Conservation (phyloP, 768 basidiomycete genomes). For the Trametes villosa region DNA sequence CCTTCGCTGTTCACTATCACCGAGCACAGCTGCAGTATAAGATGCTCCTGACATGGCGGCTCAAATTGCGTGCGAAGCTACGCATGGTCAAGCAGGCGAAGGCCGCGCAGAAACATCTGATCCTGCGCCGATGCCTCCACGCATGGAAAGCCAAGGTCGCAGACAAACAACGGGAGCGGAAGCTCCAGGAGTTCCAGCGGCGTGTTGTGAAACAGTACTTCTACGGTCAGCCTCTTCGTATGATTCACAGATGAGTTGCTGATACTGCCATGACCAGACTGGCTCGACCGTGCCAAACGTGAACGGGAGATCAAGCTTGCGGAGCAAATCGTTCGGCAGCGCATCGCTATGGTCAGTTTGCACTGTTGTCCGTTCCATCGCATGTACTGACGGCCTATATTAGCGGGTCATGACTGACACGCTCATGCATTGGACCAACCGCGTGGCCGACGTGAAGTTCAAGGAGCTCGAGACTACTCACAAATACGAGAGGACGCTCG, state of each 20-base stretch:
- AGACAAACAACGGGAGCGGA: conserved; percentile 48
- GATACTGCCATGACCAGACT: conserved; percentile 43
- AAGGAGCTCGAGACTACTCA: conserved; percentile 70
- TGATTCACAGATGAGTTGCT: neutral
- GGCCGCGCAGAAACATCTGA: conserved; percentile 54
- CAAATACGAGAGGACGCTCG: conserved; percentile 42
- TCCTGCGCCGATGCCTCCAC: conserved; percentile 51
- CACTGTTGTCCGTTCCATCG: neutral
- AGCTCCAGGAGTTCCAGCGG: conserved; percentile 48
- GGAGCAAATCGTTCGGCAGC: conserved; percentile 47
- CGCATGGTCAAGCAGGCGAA: conserved; percentile 59
- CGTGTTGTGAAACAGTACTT: conserved; percentile 42
- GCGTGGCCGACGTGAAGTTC: conserved; percentile 73
- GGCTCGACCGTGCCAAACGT: conserved; percentile 46
- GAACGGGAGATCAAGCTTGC: conserved; percentile 46
- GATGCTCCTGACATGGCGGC: conserved; percentile 58
- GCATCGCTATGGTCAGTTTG: conserved; percentile 44
- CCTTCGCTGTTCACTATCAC: conserved; percentile 56
- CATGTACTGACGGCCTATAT: neutral
- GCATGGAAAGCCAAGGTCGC: conserved; percentile 52
- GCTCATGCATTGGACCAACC: conserved; percentile 68
- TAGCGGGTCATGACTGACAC: conserved; percentile 57
- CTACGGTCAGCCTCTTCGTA: conserved; percentile 29
- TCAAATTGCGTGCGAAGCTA: conserved; percentile 52
- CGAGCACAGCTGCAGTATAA: conserved; percentile 44